A percentile compares a stretch with the other conserved stretches of the same genome.
These are phyloP conservation scores for Aphanomyces stellatus DNA, from an alignment of 352 stramenopile species.

Conservation along the genomic window DNA sequence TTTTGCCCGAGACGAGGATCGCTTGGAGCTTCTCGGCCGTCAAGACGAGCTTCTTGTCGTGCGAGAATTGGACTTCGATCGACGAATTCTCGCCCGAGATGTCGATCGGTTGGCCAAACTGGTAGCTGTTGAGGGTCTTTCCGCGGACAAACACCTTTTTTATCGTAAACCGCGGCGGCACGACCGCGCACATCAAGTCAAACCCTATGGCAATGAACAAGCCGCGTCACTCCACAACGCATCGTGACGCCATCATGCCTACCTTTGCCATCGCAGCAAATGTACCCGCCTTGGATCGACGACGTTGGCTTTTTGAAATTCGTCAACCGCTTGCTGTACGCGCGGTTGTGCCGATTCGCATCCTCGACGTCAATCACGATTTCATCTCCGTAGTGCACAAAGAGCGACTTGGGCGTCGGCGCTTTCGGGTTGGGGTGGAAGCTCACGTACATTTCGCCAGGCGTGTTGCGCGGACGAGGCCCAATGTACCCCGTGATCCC, in stretches of 20 bases:
- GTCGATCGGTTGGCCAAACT: constrained; percentile 80
- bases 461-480: constrained; percentile 47
- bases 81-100: constrained; percentile 31
- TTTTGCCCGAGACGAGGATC: constrained; percentile 23
- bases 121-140: constrained; percentile 76
- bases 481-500: constrained; percentile 80
- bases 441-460: constrained; percentile 69
- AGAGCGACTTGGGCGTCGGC: constrained; percentile 4
- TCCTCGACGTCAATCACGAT: constrained; percentile 67
- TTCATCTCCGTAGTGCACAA: constrained; percentile 62
- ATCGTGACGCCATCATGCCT: too few species aligned
- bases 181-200: constrained; percentile 58
- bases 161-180: constrained; percentile 48
- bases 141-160: constrained; percentile 80
- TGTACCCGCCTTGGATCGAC: constrained; percentile 68
- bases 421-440: constrained; percentile 31
- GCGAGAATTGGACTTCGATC: constrained; percentile 8
- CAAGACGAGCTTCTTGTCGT: constrained; percentile 37
- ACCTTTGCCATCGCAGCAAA: constrained; percentile 82
- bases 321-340: constrained; percentile 77
- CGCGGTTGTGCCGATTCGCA: constrained; percentile 72
- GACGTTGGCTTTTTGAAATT: constrained; percentile 85
- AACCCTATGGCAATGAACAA: constrained; percentile 1
- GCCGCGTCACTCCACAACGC: background rate
- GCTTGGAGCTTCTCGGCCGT: constrained; percentile 27